Evolutionary conservation across 202 grass and related monocot species (phyloP).

Genomic region (Dendrocalamus latiflorus): DNA sequence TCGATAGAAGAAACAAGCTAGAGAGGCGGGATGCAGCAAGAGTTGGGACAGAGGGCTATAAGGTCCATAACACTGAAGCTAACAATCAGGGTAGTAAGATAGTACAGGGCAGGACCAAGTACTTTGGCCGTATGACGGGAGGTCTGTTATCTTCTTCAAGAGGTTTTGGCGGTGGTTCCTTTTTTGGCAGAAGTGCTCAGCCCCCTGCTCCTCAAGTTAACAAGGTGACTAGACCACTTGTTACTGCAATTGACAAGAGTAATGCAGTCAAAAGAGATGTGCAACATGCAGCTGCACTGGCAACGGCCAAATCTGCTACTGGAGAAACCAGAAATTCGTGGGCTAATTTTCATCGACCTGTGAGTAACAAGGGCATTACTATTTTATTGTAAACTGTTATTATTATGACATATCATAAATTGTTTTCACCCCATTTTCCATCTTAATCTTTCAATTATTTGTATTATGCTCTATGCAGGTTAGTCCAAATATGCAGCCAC

Average conservation of each 20-base stretch:
- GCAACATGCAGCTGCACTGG: constrained; percentile 37
- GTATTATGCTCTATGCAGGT: constrained; percentile 44
- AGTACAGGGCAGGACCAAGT: constrained; percentile 53
- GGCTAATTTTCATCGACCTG: constrained; percentile 51
- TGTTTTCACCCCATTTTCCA: constrained; percentile 14
- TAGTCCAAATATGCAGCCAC: constrained; percentile 58
- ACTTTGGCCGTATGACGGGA: constrained; percentile 73
- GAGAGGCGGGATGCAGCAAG: constrained; percentile 41
- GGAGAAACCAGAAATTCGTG: constrained; percentile 54
- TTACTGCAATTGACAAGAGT: constrained; percentile 49
- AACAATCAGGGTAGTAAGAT: constrained; percentile 50
- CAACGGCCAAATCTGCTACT: constrained; percentile 35
- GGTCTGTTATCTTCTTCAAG: constrained; percentile 71
- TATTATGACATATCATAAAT: not conserved
- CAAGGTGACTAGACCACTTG: constrained; percentile 44
- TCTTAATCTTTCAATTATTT: constrained; percentile 28
- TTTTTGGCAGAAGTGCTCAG: constrained; percentile 81
- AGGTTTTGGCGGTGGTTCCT: constrained; percentile 56
- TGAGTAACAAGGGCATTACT: constrained; percentile 47
- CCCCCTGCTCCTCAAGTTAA: constrained; percentile 35
- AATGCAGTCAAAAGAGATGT: constrained; percentile 56
- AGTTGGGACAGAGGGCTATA: constrained; percentile 35
- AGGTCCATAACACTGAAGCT: constrained; percentile 39
- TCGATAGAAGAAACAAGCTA: constrained; percentile 54
- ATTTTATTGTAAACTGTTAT: constrained; percentile 3